Evolutionary conservation across 2,329 filamentous ascomycete species (phyloP).

Genomic region (Alternaria conjuncta): DNA sequence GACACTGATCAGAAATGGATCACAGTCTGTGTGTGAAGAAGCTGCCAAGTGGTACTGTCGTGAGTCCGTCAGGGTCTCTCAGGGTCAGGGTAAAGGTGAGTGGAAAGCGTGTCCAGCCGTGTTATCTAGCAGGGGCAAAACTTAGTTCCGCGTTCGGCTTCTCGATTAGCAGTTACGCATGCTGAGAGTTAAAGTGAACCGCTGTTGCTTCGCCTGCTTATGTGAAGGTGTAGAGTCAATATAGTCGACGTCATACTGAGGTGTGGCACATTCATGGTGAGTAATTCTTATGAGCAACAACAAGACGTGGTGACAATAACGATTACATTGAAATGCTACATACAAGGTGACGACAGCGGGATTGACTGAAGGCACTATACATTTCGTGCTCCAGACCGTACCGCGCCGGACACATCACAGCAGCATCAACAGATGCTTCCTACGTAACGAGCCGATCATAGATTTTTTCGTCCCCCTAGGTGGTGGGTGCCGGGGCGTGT

Average conservation of each 20-base stretch:
- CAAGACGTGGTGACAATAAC: not conserved
- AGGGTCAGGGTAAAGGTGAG: not conserved
- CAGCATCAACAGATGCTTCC: constrained; percentile 7
- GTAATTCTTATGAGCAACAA: not conserved
- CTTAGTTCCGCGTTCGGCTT: not conserved
- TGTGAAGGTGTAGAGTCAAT: not conserved
- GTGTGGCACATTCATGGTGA: not conserved
- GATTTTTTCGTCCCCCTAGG: constrained; percentile 53
- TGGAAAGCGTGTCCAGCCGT: not conserved
- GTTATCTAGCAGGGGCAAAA: not conserved
- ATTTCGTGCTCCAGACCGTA: not conserved
- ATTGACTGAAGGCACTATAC: not conserved
- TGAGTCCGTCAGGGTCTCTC: not conserved
- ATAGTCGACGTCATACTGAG: not conserved
- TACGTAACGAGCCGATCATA: constrained; percentile 55
- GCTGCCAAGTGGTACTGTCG: not conserved
- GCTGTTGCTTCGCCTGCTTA: not conserved
- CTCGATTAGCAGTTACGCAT: not conserved
- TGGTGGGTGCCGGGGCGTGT: constrained; percentile 56
- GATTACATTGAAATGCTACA: constrained; percentile 19
- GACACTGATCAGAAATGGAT: not conserved
- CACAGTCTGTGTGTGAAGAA: not conserved
- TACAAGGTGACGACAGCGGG: constrained; percentile 4
- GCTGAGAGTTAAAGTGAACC: not conserved
- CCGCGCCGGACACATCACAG: not conserved